Percentiles rank a stretch among this genome's conserved stretches.
These are phyloP conservation scores for thale cress (Arabidopsis thaliana) DNA, from an alignment of 345 rosid species.

Conservation along the genomic window TAIR10.1 NC_003076.8:64001-64500, in stretches of 20 bases:
- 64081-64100: neutral
- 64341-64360: neutral
- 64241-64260: too few species aligned
- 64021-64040: neutral
- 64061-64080: constrained; percentile 29
- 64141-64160: neutral
- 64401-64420: neutral
- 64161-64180: neutral
- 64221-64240: too few species aligned
- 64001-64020: neutral
- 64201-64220: neutral
- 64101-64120: neutral
- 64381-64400: neutral
- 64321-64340: neutral
- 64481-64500: neutral
- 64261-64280: neutral
- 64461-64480: neutral
- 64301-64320: constrained; percentile 9
- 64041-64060: neutral
- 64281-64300: neutral
- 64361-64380: neutral
- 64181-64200: neutral
- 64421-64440: too few species aligned
- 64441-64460: neutral
- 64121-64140: constrained; percentile 1